Evolutionary conservation across 1,284 basidiomycete genomes (phyloP).

Genomic region (Rhodotorula mucilaginosa): DNA sequence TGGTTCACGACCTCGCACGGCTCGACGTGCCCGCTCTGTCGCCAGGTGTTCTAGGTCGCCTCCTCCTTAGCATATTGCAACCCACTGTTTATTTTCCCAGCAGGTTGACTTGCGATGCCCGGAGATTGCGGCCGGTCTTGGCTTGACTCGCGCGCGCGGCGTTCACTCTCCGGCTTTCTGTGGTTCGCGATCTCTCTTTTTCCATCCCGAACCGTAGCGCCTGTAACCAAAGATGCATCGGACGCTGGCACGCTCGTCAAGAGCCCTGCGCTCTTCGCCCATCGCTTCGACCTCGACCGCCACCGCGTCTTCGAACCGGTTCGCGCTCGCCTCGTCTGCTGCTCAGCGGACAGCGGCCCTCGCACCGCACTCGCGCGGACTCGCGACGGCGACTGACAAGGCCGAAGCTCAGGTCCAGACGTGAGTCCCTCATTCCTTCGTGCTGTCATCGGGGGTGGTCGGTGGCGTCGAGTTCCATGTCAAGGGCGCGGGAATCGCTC

Average conservation of each 20-base stretch:
- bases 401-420: constrained; percentile 28
- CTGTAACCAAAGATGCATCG: background rate
- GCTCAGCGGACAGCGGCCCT: background rate
- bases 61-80: background rate
- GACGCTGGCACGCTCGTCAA: background rate
- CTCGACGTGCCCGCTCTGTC: constrained; percentile 7
- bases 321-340: constrained; percentile 14
- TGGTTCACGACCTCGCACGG: constrained; percentile 8
- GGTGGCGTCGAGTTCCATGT: background rate
- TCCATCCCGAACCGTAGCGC: too few species aligned
- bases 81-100: background rate
- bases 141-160: background rate
- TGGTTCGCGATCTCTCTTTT: background rate
- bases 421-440: constrained; percentile 14
- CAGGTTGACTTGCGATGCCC: too few species aligned
- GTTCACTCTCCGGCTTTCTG: background rate
- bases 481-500: background rate
- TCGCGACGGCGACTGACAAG: constrained; percentile 27
- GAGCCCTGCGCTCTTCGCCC: constrained; percentile 7
- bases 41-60: background rate
- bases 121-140: constrained; percentile 1
- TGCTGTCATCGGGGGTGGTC: too few species aligned
- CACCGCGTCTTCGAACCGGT: background rate
- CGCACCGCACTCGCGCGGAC: constrained; percentile 1
- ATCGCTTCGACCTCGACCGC: background rate